These are phyloP conservation scores for Stagonosporopsis cucurbitacearum DNA, from an alignment of 2,329 filamentous ascomycete genomes.

Conservation along the genomic window DNA sequence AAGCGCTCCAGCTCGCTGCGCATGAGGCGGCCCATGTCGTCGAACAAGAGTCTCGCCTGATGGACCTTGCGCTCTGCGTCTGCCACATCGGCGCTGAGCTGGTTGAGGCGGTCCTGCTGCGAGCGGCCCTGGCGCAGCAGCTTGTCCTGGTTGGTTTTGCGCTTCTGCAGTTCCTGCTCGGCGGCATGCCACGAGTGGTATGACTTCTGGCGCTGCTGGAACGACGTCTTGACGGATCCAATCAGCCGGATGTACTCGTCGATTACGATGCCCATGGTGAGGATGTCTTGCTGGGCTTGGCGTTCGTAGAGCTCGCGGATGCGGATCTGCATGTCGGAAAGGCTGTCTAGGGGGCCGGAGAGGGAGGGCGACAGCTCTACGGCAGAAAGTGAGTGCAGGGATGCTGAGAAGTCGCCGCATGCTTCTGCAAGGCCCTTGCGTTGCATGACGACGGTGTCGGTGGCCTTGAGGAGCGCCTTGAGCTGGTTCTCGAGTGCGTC, in stretches of 20 bases:
- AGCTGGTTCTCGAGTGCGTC: constrained; percentile 92
- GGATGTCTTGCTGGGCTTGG: constrained; percentile 93
- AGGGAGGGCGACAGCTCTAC: constrained; percentile 91
- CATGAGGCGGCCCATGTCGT: constrained; percentile 97
- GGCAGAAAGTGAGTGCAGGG: constrained; percentile 87
- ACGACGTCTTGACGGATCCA: constrained; percentile 91
- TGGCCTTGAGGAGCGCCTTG: constrained; percentile 87
- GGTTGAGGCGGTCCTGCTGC: constrained; percentile 92
- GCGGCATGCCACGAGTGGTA: constrained; percentile 94
- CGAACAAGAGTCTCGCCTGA: constrained; percentile 86
- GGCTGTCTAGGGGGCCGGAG: constrained; percentile 85
- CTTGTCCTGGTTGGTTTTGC: constrained; percentile 89
- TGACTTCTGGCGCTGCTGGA: constrained; percentile 89
- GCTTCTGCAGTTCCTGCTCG: constrained; percentile 89
- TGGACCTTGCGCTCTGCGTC: constrained; percentile 94
- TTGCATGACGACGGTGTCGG: constrained; percentile 90
- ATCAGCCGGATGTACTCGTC: constrained; percentile 98
- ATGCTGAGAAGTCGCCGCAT: constrained; percentile 90
- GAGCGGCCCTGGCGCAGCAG: constrained; percentile 92
- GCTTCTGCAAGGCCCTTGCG: constrained; percentile 93
- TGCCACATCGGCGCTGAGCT: constrained; percentile 90
- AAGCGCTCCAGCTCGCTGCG: constrained; percentile 89
- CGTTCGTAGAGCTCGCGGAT: constrained; percentile 95
- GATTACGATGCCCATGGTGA: constrained; percentile 96
- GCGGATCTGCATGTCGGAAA: constrained; percentile 91